These are phyloP conservation scores for Amaranthus palmeri DNA, from an alignment of 148 eudicot species.

Conservation along the genomic window DNA sequence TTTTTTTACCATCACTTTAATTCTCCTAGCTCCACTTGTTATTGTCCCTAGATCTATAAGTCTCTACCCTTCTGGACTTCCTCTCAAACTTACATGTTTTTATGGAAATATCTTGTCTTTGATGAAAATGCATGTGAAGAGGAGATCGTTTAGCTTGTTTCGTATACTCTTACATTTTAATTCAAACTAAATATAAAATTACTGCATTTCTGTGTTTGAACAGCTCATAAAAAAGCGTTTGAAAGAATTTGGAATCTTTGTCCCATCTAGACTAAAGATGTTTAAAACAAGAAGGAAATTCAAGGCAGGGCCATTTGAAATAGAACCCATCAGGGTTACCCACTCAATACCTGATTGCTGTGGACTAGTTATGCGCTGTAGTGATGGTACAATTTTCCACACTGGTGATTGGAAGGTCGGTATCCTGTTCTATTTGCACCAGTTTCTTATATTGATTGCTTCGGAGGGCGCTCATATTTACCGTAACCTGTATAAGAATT, in stretches of 20 bases:
- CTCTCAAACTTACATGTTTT: neutral
- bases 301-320: conserved; percentile 90
- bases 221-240: conserved; percentile 93
- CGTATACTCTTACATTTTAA: neutral
- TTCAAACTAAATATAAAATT: neutral
- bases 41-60: neutral
- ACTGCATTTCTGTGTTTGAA: conserved; percentile 19
- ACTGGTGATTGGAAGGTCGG: conserved; percentile 99
- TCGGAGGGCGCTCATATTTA: conserved; percentile 1
- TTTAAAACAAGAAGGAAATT: conserved; percentile 70
- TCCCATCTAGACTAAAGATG: conserved; percentile 83
- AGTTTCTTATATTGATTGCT: neutral
- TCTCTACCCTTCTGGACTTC: neutral
- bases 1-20: neutral
- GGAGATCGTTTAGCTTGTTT: neutral
- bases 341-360: conserved; percentile 99
- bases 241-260: conserved; percentile 90
- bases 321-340: conserved; percentile 92
- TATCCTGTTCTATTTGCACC: conserved; percentile 25
- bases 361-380: conserved; percentile 91
- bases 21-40: neutral
- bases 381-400: conserved; percentile 96
- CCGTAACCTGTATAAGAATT: conserved; percentile 2
- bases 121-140: neutral
- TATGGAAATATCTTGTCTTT: neutral